Base-by-base conservation (phyloP, 129 eudicot genomes). In the Chrysanthemum seticuspe region DNA sequence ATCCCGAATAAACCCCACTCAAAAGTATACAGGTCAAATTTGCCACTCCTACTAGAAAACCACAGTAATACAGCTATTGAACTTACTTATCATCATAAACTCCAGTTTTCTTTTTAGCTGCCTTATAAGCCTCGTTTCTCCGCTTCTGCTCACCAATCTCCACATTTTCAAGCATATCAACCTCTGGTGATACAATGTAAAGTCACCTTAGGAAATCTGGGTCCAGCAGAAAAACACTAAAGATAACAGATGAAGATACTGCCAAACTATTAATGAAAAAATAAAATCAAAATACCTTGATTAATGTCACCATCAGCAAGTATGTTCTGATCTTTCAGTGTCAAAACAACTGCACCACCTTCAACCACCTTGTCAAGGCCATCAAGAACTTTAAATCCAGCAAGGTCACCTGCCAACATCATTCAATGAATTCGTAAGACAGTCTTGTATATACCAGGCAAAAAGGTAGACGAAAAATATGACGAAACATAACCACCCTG, bases 331-430 rank as follows among this genome's bases (percentile, higher is more conserved):
- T 95, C 99, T 82, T 95, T 95, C 68, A 95, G 91, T 65, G 99
- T 95, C 83, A 95, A 88, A 67, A 95, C 99, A 84, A 95, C 99
- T 50, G 99, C 90, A 47, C 99, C 99, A 4, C 99, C 99, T 86
- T 90, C 97, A 73, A 95, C 81, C 60, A 95, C 99, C 79, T 95
- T 95, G 79, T 95, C 97, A 70, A 95, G 80, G 27, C 99, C 99
- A 80, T 95, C 96, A 67, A 95, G 99, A 75, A 95, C 82, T 86
- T 90, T 95, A 55, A 87, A 87, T 11, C 99, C 99, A 34, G 91
- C 92, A 62, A 95, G 86, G 59, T 84, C 87, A 63, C 82, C 99
- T 86, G 87, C 59, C 47, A 69, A 76, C 48, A 50, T 45, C 55
- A 56, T 55, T 53, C 75, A 52, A 50, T 4, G 14, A 48, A 75